Evolutionary conservation across 768 basidiomycete genomes (phyloP).

Genomic region (Pholiota conissans): DNA sequence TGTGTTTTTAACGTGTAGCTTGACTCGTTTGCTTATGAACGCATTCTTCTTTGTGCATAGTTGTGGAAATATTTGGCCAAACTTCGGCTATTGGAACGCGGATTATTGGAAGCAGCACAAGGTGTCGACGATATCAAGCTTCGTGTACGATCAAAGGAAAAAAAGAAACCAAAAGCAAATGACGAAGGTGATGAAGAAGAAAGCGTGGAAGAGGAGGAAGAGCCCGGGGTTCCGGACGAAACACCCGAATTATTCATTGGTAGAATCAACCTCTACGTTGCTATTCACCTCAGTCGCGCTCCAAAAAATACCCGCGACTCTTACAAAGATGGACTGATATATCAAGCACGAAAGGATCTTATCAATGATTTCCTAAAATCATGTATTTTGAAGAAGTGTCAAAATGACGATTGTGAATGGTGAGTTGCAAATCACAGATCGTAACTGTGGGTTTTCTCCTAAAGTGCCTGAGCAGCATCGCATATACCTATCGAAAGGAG

Average conservation of each 20-base stretch:
- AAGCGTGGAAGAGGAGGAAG: conserved; percentile 38
- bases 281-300: conserved; percentile 47
- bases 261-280: conserved; percentile 67
- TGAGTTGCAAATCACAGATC: conserved; percentile 39
- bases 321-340: conserved; percentile 89
- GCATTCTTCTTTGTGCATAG: conserved; percentile 35
- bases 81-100: conserved; percentile 84
- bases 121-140: conserved; percentile 69
- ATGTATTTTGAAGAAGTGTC: conserved; percentile 71
- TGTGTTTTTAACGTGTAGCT: conserved; percentile 5
- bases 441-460: conserved; percentile 6
- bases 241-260: conserved; percentile 58
- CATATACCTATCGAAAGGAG: conserved; percentile 92
- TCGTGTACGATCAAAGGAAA: conserved; percentile 31
- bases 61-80: conserved; percentile 83
- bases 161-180: conserved; percentile 28
- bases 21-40: conserved; percentile 4
- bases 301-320: conserved; percentile 68
- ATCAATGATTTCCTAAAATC: conserved; percentile 80
- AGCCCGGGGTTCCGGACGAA: conserved; percentile 51
- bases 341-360: conserved; percentile 80
- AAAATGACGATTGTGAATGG: conserved; percentile 77
- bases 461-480: conserved; percentile 44
- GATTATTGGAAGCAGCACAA: conserved; percentile 80
- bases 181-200: conserved; percentile 39